phyloP scores from a whole-genome alignment of 2,329 filamentous ascomycete genomes.

The Fusarium sp. region DNA sequence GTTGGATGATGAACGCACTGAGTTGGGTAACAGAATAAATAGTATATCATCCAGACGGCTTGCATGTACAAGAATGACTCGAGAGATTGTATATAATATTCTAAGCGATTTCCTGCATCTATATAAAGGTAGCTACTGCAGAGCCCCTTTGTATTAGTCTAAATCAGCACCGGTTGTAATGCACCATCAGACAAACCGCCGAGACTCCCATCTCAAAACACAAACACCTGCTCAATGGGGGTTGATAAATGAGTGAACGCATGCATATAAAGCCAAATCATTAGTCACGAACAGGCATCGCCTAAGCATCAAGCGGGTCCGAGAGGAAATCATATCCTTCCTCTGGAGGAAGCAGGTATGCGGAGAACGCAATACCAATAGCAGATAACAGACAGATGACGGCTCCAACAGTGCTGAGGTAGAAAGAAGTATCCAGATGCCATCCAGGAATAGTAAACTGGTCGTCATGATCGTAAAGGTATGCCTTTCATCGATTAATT shows the following conservation, averaged over 20 bases:
- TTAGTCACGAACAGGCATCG: not conserved
- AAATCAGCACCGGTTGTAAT: not conserved
- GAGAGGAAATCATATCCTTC: constrained; percentile 82
- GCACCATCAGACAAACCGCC: not conserved
- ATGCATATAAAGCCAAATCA: not conserved
- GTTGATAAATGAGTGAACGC: not conserved
- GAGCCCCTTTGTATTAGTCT: constrained; percentile 22
- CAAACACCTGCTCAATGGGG: constrained; percentile 10
- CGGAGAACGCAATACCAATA: constrained; percentile 72
- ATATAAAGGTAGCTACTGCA: constrained; percentile 5
- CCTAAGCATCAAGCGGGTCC: constrained; percentile 63
- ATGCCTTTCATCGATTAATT: constrained; percentile 67
- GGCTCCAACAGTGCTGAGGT: constrained; percentile 71
- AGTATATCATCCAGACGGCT: not conserved
- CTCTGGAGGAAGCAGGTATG: constrained; percentile 78
- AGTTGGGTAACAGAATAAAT: not conserved
- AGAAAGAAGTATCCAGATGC: constrained; percentile 82
- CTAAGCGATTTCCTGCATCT: constrained; percentile 14
- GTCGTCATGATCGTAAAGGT: constrained; percentile 83
- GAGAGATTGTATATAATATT: not conserved
- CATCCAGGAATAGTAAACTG: constrained; percentile 85
- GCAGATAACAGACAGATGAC: constrained; percentile 64
- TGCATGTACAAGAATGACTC: not conserved
- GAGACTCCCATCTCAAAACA: constrained; percentile 1
- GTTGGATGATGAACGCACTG: not conserved